Evolutionary conservation across 129 eudicot species (phyloP).

Genomic region (Kitagawia praeruptora): DNA sequence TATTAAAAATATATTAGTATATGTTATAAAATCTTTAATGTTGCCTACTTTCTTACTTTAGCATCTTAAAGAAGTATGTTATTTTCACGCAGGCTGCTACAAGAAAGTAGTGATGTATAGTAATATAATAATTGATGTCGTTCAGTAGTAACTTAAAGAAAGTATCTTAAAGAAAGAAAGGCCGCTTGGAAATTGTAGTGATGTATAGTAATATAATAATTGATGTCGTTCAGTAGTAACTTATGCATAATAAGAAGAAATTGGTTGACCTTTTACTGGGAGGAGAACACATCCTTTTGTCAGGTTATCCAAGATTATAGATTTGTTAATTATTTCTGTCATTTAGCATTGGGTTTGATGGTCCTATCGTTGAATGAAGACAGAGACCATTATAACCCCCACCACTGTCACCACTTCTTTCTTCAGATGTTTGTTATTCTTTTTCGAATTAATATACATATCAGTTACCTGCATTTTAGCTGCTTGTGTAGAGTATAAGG

Average conservation of each 20-base stretch:
- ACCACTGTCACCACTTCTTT: background rate
- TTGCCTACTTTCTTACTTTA: background rate
- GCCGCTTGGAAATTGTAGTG: background rate
- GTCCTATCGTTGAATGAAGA: background rate
- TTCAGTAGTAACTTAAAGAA: too few species aligned
- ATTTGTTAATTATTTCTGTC: background rate
- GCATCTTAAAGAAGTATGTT: background rate
- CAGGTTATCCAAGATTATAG: background rate
- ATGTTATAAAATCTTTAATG: background rate
- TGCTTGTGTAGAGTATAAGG: background rate
- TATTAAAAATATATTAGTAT: background rate
- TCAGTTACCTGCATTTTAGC: background rate
- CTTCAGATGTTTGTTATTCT: background rate
- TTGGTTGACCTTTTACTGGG: background rate
- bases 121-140: too few species aligned
- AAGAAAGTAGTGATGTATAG: conserved; percentile 79
- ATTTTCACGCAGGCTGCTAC: conserved; percentile 44
- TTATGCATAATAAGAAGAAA: too few species aligned
- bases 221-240: background rate
- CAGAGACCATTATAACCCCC: too few species aligned
- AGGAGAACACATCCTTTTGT: background rate
- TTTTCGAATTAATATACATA: background rate
- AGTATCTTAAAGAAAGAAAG: background rate
- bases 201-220: background rate
- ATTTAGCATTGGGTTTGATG: background rate